Evolutionary conservation across 495 filamentous ascomycete genomes (phyloP), one percentile per base, ranked within the genome.

Genomic region (Podospora pseudocomata): DNA sequence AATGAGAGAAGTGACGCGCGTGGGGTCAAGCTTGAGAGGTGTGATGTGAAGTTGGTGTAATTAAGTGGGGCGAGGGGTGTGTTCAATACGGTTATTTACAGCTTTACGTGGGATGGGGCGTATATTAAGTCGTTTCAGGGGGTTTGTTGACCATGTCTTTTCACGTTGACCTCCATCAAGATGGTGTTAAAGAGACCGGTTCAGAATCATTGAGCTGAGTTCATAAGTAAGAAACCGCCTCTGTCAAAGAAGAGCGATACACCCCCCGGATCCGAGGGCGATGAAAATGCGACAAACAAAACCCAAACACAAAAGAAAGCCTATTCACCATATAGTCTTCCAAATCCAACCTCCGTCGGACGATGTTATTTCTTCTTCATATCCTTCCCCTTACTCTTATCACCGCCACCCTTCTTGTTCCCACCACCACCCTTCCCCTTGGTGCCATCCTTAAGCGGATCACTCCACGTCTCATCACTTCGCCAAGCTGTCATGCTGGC

Each of bases 401-500:
- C 39, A 58, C 55, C 39, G 23, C 55, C 55, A 20, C 55, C 23
- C 23, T 26, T 26, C n/a, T 26, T 26, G 18, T 26, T 26, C 6
- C 55, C 55, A 20, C 55, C 23, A 9, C 55, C 18, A 20, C n/a
- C 55, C n/a, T 26, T 26, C 6, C 55, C 55, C 55, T 19, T 20
- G 16, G n/a, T 58, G 6, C 55, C n/a, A 26, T 26, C 55, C n/a
- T 26, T 7, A 3, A 58, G 55, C n/a, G 55, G 55, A 58, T 58
- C 23, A 20, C 18, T 58, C 55, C 55, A 58, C 5, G 55, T 23
- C 55, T 58, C n/a, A 26, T 58, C 55, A 26, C 55, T 23, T 7
- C 55, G 19, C 55, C n/a, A 20, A n/a, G 55, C 55, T 5, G 55
- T 58, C 55, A 58, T 58, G 18, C 55, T 58, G n/a, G 55, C 55